Evolutionary conservation across 305 asterid species (phyloP).

Genomic region (Ilex paraguariensis): DNA sequence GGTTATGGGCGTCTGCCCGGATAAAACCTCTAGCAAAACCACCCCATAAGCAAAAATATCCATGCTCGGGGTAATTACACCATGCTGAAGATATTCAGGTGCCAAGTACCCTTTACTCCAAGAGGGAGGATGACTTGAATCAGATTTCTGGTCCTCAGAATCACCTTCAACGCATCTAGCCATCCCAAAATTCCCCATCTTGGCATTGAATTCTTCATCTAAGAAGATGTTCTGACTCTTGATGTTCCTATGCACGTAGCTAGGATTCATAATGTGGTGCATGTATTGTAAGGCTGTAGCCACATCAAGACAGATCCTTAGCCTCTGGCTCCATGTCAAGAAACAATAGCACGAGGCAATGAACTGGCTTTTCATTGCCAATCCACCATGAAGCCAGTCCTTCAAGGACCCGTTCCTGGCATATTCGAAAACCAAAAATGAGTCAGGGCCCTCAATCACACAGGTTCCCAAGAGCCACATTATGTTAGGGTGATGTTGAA

Average conservation of each 20-base stretch:
- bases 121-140: slow-evolving; percentile 12
- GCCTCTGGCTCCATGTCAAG: slow-evolving; percentile 68
- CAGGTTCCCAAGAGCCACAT: slow-evolving; percentile 57
- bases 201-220: slow-evolving; percentile 66
- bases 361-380: slow-evolving; percentile 82
- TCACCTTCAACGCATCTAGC: slow-evolving; percentile 23
- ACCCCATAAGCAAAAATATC: slow-evolving; percentile 76
- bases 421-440: slow-evolving; percentile 55
- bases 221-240: slow-evolving; percentile 61
- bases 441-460: slow-evolving; percentile 35
- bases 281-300: slow-evolving; percentile 69
- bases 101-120: slow-evolving; percentile 47
- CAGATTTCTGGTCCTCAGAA: slow-evolving; percentile 21
- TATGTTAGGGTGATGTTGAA: slow-evolving; percentile 50
- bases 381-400: slow-evolving; percentile 89
- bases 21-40: slow-evolving; percentile 59
- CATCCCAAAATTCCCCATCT: slow-evolving; percentile 71
- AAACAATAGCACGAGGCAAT: slow-evolving; percentile 77
- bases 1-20: slow-evolving; percentile 45
- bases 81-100: slow-evolving; percentile 38
- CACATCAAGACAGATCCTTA: slow-evolving; percentile 56
- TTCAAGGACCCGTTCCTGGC: slow-evolving; percentile 67
- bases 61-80: slow-evolving; percentile 27
- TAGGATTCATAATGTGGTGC: slow-evolving; percentile 72
- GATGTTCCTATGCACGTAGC: slow-evolving; percentile 53